These are phyloP conservation scores for Chloropicon primus DNA, from an alignment of 139 green algal genomes.

Conservation along the genomic window DNA sequence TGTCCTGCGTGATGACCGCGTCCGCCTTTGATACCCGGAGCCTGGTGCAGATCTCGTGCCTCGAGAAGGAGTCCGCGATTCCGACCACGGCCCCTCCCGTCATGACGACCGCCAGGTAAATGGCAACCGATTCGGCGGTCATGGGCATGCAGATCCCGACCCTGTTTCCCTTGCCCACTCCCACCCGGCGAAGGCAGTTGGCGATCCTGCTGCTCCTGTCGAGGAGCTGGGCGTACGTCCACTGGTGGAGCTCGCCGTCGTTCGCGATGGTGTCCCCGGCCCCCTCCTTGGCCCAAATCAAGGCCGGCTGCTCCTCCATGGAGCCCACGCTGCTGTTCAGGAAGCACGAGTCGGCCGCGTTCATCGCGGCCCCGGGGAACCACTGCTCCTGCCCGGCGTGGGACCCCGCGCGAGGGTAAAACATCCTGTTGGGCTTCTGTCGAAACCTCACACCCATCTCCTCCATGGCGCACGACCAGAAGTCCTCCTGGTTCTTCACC, in stretches of 20 bases:
- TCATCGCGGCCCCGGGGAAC: constrained; percentile 61
- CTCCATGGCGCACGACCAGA: neutral
- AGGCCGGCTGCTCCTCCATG: constrained; percentile 27
- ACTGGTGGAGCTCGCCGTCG: neutral
- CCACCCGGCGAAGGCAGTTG: neutral
- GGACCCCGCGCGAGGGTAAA: neutral
- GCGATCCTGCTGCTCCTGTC: neutral
- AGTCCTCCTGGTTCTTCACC: neutral
- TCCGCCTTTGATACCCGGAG: constrained; percentile 46
- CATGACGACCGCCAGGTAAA: constrained; percentile 76
- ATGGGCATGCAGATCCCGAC: constrained; percentile 74
- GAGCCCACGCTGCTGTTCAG: constrained; percentile 23
- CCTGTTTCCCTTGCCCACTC: constrained; percentile 32
- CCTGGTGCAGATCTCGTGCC: constrained; percentile 49
- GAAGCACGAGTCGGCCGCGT: constrained; percentile 49
- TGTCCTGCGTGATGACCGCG: constrained; percentile 75
- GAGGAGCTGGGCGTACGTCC: neutral
- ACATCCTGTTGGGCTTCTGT: neutral
- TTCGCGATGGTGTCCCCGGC: constrained; percentile 1
- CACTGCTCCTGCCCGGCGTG: constrained; percentile 39
- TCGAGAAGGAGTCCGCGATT: constrained; percentile 75
- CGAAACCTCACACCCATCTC: neutral
- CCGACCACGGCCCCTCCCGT: constrained; percentile 61
- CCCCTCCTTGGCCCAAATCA: constrained; percentile 60
- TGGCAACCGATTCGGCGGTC: constrained; percentile 36